Conservation (phyloP, 2,329 filamentous ascomycete species). For the Hypoxylon sp. region DNA sequence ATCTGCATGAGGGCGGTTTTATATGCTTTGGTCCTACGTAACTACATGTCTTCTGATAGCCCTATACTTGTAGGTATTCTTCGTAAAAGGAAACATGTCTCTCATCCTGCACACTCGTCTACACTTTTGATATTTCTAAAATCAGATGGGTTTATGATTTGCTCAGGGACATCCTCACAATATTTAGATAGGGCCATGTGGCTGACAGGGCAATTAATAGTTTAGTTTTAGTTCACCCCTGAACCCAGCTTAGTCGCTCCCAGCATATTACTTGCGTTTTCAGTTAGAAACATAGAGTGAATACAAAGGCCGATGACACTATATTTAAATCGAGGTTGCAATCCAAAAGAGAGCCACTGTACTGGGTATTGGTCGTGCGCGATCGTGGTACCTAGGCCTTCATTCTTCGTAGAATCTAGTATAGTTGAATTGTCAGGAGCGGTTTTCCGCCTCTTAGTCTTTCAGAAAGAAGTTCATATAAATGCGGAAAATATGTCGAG, state of each 20-base stretch:
- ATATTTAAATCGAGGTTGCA: too few relatives aligned
- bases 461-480: too few relatives aligned
- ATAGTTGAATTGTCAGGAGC: too few relatives aligned
- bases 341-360: neutral
- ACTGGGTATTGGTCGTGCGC: neutral
- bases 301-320: neutral
- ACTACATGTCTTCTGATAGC: slow-evolving; percentile 11
- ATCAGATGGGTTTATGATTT: neutral
- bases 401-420: neutral
- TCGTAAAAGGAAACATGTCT: neutral
- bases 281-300: neutral
- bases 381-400: neutral
- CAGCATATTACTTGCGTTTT: neutral
- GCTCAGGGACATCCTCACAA: neutral
- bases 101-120: neutral
- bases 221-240: neutral
- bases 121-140: neutral
- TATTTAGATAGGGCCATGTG: slow-evolving; percentile 7
- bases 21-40: neutral
- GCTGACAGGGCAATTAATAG: neutral
- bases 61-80: neutral
- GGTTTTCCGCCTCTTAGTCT: too few relatives aligned
- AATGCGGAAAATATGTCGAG: too few relatives aligned
- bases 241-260: neutral
- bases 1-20: neutral